These are phyloP conservation scores for Sugiyamaella floridensis DNA, from an alignment of 805 yeast genomes.

Conservation along the genomic window DNA sequence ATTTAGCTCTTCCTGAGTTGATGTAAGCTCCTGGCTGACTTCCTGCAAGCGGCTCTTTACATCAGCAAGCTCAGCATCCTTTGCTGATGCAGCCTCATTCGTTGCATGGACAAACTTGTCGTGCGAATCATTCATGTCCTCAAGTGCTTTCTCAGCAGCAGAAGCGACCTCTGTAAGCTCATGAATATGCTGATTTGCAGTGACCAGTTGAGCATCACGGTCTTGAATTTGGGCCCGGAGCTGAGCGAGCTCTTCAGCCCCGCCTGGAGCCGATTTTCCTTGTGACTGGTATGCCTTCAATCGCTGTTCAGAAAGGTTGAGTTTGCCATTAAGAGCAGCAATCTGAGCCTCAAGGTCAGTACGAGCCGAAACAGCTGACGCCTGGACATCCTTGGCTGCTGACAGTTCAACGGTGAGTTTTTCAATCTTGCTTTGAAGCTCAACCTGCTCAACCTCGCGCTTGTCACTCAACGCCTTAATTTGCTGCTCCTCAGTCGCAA, in stretches of 20 bases:
- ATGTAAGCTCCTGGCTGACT: slow-evolving; percentile 15
- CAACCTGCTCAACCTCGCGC: slow-evolving; percentile 50
- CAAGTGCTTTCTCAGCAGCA: slow-evolving; percentile 61
- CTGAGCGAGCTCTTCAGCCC: slow-evolving; percentile 29
- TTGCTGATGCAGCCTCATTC: slow-evolving; percentile 16
- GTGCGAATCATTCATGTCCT: slow-evolving; percentile 46
- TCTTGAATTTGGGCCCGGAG: slow-evolving; percentile 34
- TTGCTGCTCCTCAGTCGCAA: slow-evolving; percentile 45
- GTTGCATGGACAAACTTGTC: slow-evolving; percentile 36
- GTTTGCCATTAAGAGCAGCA: slow-evolving; percentile 28
- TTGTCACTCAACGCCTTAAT: slow-evolving; percentile 45
- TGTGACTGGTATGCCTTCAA: slow-evolving; percentile 8
- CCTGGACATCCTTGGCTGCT: slow-evolving; percentile 37
- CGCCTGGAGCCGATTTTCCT: slow-evolving; percentile 23
- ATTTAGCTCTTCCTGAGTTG: slow-evolving; percentile 20
- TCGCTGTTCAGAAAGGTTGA: slow-evolving; percentile 22
- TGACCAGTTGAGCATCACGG: slow-evolving; percentile 43
- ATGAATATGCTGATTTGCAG: slow-evolving; percentile 51
- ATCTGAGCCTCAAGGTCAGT: slow-evolving; percentile 38
- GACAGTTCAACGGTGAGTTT: slow-evolving; percentile 42
- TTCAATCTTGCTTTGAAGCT: slow-evolving; percentile 56
- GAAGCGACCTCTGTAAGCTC: slow-evolving; percentile 57
- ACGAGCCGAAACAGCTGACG: slow-evolving; percentile 35
- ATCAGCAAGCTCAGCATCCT: slow-evolving; percentile 20
- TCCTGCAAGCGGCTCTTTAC: slow-evolving; percentile 17